phyloP scores from a whole-genome alignment of 2,329 filamentous ascomycete species.

The Epichloe aotearoae region DNA sequence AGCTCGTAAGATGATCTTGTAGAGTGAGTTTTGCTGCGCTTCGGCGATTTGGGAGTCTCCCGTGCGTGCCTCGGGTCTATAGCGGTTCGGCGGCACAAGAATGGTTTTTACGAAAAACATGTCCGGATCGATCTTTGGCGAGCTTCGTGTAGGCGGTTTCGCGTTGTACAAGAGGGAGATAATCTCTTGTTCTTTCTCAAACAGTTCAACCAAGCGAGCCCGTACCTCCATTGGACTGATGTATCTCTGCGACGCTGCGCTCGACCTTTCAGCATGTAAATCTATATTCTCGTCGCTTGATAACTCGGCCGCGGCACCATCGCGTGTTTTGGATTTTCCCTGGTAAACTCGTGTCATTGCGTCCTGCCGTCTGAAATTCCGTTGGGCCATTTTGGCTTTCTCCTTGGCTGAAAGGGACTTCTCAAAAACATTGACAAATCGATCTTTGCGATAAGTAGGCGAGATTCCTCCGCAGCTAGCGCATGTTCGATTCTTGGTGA shows the following conservation, averaged over 20 bases:
- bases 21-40: conserved; percentile 74
- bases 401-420: conserved; percentile 65
- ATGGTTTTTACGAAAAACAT: conserved; percentile 91
- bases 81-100: conserved; percentile 84
- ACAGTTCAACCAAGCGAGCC: conserved; percentile 64
- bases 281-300: conserved; percentile 26
- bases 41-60: conserved; percentile 74
- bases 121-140: conserved; percentile 51
- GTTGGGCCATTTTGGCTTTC: conserved; percentile 61
- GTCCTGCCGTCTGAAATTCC: conserved; percentile 53
- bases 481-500: conserved; percentile 59
- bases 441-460: conserved; percentile 76
- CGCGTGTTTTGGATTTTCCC: conserved; percentile 19
- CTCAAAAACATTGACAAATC: conserved; percentile 87
- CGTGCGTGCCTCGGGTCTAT: conserved; percentile 72
- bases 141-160: conserved; percentile 46
- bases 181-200: conserved; percentile 77
- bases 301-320: conserved; percentile 26
- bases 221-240: conserved; percentile 74
- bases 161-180: conserved; percentile 76
- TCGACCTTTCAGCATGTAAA: conserved; percentile 29
- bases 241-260: conserved; percentile 46
- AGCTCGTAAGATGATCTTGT: conserved; percentile 68
- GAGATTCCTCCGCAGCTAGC: conserved; percentile 54
- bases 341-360: conserved; percentile 40